Percentiles rank a stretch among this genome's conserved stretches.
Evolutionary conservation across 345 rosid species (phyloP).

Genomic region (Limnanthes douglasii): DNA sequence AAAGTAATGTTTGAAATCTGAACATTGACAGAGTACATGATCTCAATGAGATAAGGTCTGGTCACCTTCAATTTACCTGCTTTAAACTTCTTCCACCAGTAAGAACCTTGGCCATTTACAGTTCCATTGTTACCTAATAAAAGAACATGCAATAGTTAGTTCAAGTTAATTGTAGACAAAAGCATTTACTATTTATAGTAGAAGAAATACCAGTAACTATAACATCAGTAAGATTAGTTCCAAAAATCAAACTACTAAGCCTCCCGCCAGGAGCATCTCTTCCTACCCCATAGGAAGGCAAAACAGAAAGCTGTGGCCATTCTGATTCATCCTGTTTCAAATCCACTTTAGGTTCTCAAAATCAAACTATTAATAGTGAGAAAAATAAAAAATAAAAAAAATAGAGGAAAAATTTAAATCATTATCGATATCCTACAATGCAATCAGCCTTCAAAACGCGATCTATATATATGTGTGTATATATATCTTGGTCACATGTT

Average conservation of each 20-base stretch:
- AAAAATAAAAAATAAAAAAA: no score
- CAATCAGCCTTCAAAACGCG: no score
- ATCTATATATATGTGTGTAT: no score
- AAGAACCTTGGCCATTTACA: constrained; percentile 47
- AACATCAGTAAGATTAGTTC: constrained; percentile 63
- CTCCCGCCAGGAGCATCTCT: constrained; percentile 46
- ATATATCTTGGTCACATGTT: no score
- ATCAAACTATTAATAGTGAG: no score
- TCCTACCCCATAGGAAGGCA: constrained; percentile 70
- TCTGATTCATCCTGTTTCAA: constrained; percentile 69
- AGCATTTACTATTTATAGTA: no score
- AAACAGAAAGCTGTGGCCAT: constrained; percentile 30
- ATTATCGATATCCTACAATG: no score
- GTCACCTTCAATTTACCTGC: constrained; percentile 20
- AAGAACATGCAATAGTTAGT: neutral
- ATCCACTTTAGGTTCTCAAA: no score
- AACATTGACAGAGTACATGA: constrained; percentile 33
- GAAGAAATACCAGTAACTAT: constrained; percentile 78
- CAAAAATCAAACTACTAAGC: constrained; percentile 46
- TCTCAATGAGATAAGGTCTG: constrained; percentile 59
- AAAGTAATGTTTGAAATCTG: constrained; percentile 54
- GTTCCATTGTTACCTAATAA: constrained; percentile 53
- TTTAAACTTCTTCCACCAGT: constrained; percentile 55
- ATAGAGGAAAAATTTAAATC: no score
- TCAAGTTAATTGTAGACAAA: no score